phyloP scores from a whole-genome alignment of 2,329 filamentous ascomycete genomes.

The Calycina marina region DNA sequence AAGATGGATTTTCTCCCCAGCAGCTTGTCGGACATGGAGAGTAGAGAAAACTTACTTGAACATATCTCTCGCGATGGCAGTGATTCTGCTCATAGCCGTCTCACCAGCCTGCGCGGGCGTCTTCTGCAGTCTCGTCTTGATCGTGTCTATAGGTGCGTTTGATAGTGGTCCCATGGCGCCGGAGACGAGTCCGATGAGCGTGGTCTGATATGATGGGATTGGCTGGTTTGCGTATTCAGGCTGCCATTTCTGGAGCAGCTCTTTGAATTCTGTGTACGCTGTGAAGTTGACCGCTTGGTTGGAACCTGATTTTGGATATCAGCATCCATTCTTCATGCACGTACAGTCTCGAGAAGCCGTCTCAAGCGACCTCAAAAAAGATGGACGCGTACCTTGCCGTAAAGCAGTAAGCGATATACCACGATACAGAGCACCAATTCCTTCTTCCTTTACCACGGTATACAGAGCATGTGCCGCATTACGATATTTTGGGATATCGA shows the following conservation, averaged over 20 bases:
- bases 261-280: conserved; percentile 88
- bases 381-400: conserved; percentile 53
- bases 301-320: conserved; percentile 27
- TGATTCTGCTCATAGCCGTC: conserved; percentile 66
- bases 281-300: conserved; percentile 99
- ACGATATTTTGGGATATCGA: conserved; percentile 93
- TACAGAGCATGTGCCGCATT: conserved; percentile 75
- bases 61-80: conserved; percentile 66
- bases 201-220: conserved; percentile 81
- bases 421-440: conserved; percentile 73
- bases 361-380: not conserved
- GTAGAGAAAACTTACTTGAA: conserved; percentile 46
- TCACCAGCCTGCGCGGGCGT: conserved; percentile 71
- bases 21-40: no score
- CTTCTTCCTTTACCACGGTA: conserved; percentile 87
- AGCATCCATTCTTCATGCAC: not conserved
- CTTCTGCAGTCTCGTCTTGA: conserved; percentile 93
- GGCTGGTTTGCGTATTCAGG: conserved; percentile 48
- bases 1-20: no score
- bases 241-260: conserved; percentile 57
- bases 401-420: conserved; percentile 88
- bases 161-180: conserved; percentile 93
- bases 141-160: conserved; percentile 96
- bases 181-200: conserved; percentile 69
- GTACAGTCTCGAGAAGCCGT: not conserved